Evolutionary conservation across 345 rosid species (phyloP), one percentile per base, ranked within the genome.

Genomic region (Linum usitatissimum): DNA sequence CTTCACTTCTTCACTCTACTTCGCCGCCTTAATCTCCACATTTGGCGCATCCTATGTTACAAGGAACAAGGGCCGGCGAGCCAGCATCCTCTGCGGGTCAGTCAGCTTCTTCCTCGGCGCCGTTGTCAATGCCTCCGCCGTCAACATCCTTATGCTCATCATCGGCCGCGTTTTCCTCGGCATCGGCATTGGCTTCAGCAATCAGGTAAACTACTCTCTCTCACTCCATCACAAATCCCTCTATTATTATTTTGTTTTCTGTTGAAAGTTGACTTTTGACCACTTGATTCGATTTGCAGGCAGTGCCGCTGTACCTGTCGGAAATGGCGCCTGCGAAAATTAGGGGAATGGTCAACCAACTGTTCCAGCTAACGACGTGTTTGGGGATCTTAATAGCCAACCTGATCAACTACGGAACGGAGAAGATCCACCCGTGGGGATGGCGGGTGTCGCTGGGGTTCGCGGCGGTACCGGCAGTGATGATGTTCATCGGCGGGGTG

Each of bases 261-360:
- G 5, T 14, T 23, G 18, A 8, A 19, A 6, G 13, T 13, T 57
- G 21, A 19, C 6, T 57, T 8, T 55, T 55, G 9, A 18, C 58
- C 23, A 10, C 5, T 30, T 19, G 34, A 19, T 18, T 56, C 12
- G 1, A 19, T 57, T 19, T 20, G 30, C 70, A 79, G 83, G 73
- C 84, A 3, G 80, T 79, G 19, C 87, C 85, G 2, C 63, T 83
- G 17, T 83, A 83, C 57, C 76, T 81, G 3, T 81, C 83, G 1
- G 88, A 81, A 65, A 81, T 83, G 84, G 84, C 85, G 9, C 85
- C 85, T 0, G 72, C 71, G n/a, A 77, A 79, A 74, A 65, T 69
- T 38, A 65, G 88, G 30, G 88, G 88, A 30, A 70, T 77, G 0
- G 64, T 83, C 45, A 81, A 81, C 73, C 69, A 77, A 9, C 64